Conservation (phyloP, 1,284 basidiomycete species). For the Ustilago crameri region DNA sequence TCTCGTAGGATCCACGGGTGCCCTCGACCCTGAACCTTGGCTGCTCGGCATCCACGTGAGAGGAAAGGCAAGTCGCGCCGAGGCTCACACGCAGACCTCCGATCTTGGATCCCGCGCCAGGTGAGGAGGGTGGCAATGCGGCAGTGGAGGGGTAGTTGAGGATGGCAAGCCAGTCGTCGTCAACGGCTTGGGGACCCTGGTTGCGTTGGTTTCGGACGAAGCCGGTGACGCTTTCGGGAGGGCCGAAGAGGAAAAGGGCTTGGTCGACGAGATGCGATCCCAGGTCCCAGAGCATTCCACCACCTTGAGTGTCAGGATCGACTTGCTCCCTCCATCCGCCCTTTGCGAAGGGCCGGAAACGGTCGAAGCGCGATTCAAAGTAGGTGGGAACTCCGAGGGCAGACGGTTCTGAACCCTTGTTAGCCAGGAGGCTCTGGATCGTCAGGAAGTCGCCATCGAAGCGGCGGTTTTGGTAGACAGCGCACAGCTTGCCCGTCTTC, state of each 20-base stretch:
- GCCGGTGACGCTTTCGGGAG: conserved; percentile 58
- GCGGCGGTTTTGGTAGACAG: conserved; percentile 65
- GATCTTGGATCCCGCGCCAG: conserved; percentile 52
- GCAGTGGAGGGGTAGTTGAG: conserved; percentile 52
- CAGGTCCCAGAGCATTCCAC: conserved; percentile 66
- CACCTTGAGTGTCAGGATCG: conserved; percentile 57
- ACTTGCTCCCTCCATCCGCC: conserved; percentile 66
- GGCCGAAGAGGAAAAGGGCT: conserved; percentile 60
- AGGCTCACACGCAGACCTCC: conserved; percentile 56
- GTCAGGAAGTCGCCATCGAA: conserved; percentile 66
- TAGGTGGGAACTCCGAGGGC: conserved; percentile 60
- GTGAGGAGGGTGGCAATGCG: conserved; percentile 51
- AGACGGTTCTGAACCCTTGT: conserved; percentile 48
- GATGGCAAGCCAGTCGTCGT: conserved; percentile 64
- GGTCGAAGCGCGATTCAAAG: conserved; percentile 64
- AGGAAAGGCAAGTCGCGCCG: conserved; percentile 59
- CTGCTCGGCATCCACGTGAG: conserved; percentile 62
- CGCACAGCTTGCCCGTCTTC: conserved; percentile 57
- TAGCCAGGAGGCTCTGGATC: conserved; percentile 52
- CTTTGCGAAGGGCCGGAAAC: conserved; percentile 63
- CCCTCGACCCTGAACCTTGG: conserved; percentile 61
- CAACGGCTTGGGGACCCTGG: conserved; percentile 52
- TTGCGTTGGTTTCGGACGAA: conserved; percentile 58
- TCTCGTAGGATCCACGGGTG: conserved; percentile 60
- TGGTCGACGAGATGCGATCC: conserved; percentile 65